Evolutionary conservation across 2,329 filamentous ascomycete species (phyloP).

Genomic region (Penicillium sp.): DNA sequence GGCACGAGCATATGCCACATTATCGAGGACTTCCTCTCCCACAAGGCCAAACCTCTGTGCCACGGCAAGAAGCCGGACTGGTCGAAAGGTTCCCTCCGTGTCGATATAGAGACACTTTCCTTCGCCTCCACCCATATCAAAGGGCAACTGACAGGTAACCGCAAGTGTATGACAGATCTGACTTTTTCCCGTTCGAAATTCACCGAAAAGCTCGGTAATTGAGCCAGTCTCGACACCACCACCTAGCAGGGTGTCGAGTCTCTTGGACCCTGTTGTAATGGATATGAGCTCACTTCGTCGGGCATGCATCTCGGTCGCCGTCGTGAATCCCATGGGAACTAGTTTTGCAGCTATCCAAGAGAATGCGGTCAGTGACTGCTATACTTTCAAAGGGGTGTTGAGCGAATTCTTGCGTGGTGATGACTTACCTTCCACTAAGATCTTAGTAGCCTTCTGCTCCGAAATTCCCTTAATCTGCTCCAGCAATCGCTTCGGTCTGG

Average conservation of each 20-base stretch:
- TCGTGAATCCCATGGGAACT: conserved; percentile 98
- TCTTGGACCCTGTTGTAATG: conserved; percentile 96
- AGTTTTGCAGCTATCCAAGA: conserved; percentile 75
- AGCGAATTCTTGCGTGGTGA: background rate
- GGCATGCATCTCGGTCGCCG: conserved; percentile 98
- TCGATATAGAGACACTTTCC: conserved; percentile 99
- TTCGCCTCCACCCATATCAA: conserved; percentile 98
- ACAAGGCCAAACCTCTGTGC: conserved; percentile 93
- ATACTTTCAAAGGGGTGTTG: background rate
- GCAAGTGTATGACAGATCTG: conserved; percentile 99
- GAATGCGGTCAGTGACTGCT: conserved; percentile 9
- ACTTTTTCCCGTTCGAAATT: conserved; percentile 97
- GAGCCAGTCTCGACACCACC: conserved; percentile 96
- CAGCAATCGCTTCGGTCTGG: conserved; percentile 67
- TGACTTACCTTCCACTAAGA: conserved; percentile 80
- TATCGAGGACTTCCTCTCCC: conserved; percentile 96
- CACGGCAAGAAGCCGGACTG: conserved; percentile 84
- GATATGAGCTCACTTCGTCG: conserved; percentile 95
- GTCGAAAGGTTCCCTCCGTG: conserved; percentile 95
- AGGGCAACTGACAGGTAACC: conserved; percentile 94
- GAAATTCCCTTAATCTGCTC: conserved; percentile 98
- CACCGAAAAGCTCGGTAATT: conserved; percentile 96
- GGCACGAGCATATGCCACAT: conserved; percentile 94
- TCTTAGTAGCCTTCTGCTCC: conserved; percentile 91
- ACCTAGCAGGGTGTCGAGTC: conserved; percentile 89